Conservation (phyloP, 768 basidiomycete genomes). For the Lentinula sp. region DNA sequence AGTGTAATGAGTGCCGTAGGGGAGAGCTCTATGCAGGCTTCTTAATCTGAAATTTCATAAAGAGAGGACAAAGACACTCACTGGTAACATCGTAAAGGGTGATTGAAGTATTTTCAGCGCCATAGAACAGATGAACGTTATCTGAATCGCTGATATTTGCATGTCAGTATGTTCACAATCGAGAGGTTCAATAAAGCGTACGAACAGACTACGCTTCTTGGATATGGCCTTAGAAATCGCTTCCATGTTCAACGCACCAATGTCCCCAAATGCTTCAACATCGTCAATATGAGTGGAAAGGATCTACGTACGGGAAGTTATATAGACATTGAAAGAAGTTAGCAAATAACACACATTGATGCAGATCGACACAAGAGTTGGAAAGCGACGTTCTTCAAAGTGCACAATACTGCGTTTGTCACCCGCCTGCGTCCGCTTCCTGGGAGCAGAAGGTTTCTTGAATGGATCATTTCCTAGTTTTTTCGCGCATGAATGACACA, state of each 20-base stretch:
- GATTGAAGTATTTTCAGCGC: slow-evolving; percentile 56
- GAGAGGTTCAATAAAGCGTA: slow-evolving; percentile 13
- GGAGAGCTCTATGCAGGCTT: slow-evolving; percentile 47
- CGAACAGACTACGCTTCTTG: slow-evolving; percentile 77
- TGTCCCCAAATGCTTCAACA: slow-evolving; percentile 83
- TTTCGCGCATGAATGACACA: slow-evolving; percentile 84
- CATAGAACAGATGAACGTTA: slow-evolving; percentile 84
- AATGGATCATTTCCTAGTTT: slow-evolving; percentile 77
- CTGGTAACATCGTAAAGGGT: slow-evolving; percentile 87
- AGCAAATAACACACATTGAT: slow-evolving; percentile 50
- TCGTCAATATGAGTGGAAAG: slow-evolving; percentile 85
- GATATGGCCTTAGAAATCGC: slow-evolving; percentile 78
- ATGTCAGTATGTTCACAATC: neutral
- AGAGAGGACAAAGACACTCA: slow-evolving; percentile 29
- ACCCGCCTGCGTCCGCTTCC: slow-evolving; percentile 54
- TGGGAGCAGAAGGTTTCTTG: slow-evolving; percentile 63
- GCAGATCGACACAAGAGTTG: slow-evolving; percentile 71
- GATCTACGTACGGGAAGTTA: slow-evolving; percentile 36
- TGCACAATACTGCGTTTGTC: slow-evolving; percentile 65
- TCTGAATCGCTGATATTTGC: slow-evolving; percentile 46
- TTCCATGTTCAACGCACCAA: slow-evolving; percentile 80
- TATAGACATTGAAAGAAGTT: neutral
- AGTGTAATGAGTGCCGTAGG: slow-evolving; percentile 66
- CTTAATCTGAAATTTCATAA: neutral
- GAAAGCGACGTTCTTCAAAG: slow-evolving; percentile 66